Conservation (phyloP, 2,329 filamentous ascomycete species). For the Akanthomyces dipterigenus region DNA sequence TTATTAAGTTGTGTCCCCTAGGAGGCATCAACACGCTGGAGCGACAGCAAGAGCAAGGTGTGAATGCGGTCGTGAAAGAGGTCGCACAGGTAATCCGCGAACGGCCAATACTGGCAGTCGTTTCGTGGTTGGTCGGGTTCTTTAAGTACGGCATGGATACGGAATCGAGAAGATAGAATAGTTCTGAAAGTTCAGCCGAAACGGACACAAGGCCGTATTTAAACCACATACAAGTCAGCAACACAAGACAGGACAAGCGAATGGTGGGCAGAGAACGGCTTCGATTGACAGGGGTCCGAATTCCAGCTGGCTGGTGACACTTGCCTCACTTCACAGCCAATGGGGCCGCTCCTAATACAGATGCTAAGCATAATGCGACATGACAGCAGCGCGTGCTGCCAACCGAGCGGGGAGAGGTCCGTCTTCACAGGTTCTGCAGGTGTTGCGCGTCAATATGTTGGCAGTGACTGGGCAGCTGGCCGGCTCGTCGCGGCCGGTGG, state of each 20-base stretch:
- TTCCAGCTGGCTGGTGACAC: slow-evolving; percentile 5
- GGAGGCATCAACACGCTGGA: neutral
- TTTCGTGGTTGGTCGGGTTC: neutral
- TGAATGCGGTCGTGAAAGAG: neutral
- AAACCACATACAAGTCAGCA: neutral
- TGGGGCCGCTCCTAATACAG: neutral
- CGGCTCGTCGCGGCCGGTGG: slow-evolving; percentile 8
- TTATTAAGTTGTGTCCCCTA: neutral
- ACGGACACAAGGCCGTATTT: slow-evolving; percentile 8
- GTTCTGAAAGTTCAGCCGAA: neutral
- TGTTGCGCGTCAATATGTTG: neutral
- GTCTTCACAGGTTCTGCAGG: neutral
- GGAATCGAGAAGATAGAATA: slow-evolving; percentile 8
- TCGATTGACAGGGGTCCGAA: neutral
- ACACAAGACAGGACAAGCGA: neutral
- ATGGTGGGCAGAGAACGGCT: neutral
- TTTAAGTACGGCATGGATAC: slow-evolving; percentile 8
- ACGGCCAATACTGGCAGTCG: slow-evolving; percentile 1
- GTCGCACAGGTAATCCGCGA: neutral
- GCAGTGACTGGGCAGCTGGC: neutral
- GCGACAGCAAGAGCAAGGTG: neutral
- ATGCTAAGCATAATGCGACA: neutral
- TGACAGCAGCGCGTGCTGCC: neutral
- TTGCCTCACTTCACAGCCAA: slow-evolving; percentile 9
- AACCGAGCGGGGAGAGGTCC: slow-evolving; percentile 5